phyloP scores from a whole-genome alignment of 345 rosid genomes.

The Pistacia atlantica region DNA sequence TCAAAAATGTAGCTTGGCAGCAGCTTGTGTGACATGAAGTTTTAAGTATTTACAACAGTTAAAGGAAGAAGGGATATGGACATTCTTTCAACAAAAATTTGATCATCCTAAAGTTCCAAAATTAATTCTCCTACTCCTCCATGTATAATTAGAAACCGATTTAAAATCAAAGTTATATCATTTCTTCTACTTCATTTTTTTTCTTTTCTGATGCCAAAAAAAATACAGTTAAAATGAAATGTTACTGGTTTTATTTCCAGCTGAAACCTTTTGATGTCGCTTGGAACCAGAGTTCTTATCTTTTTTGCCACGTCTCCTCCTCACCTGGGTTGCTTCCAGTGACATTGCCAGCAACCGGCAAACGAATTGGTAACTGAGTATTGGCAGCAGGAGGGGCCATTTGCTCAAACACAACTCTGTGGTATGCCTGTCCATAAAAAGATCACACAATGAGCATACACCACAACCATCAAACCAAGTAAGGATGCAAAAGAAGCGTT shows the following conservation, averaged over 20 bases:
- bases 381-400: slow-evolving; percentile 54
- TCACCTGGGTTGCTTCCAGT: slow-evolving; percentile 34
- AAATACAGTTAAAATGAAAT: slow-evolving; percentile 17
- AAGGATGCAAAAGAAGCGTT: background rate
- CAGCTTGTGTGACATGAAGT: background rate
- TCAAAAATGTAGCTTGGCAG: background rate
- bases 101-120: slow-evolving; percentile 9
- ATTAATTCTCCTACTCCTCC: background rate
- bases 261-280: slow-evolving; percentile 63
- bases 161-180: background rate
- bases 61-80: slow-evolving; percentile 3
- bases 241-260: slow-evolving; percentile 40
- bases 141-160: slow-evolving; percentile 14
- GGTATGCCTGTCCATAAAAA: slow-evolving; percentile 57
- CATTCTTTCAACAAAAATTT: background rate
- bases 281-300: slow-evolving; percentile 44
- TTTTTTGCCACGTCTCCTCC: slow-evolving; percentile 53
- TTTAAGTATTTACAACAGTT: slow-evolving; percentile 11
- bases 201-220: background rate
- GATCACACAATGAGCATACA: background rate
- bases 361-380: slow-evolving; percentile 26
- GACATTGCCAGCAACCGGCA: slow-evolving; percentile 22
- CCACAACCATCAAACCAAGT: background rate
- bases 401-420: slow-evolving; percentile 71
- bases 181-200: background rate